Percentiles rank a stretch among this genome's conserved stretches.
Conservation (phyloP, 2,329 filamentous ascomycete genomes). For the Colletotrichum sp. region DNA sequence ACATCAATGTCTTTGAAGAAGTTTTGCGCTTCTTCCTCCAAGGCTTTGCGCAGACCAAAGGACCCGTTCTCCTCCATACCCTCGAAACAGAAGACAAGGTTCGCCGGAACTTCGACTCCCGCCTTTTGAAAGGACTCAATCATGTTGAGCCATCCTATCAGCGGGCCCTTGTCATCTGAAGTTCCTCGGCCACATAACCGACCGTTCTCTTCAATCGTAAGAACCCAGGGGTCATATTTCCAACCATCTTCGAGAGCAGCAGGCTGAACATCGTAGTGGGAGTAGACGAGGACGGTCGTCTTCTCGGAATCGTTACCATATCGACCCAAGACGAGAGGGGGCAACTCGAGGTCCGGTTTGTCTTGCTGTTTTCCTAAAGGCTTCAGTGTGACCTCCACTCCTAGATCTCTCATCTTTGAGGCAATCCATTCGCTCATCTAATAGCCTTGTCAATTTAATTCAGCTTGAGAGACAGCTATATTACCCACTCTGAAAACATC, state of each 20-base stretch:
- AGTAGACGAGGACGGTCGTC: slow-evolving; percentile 94
- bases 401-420: slow-evolving; percentile 81
- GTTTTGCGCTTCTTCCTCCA: slow-evolving; percentile 86
- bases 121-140: slow-evolving; percentile 98
- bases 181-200: slow-evolving; percentile 95
- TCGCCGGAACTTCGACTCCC: slow-evolving; percentile 91
- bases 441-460: background rate
- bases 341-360: slow-evolving; percentile 84
- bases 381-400: slow-evolving; percentile 85
- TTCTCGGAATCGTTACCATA: slow-evolving; percentile 93
- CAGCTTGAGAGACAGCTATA: background rate
- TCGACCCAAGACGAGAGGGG: slow-evolving; percentile 87
- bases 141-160: slow-evolving; percentile 96
- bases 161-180: slow-evolving; percentile 97
- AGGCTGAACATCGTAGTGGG: slow-evolving; percentile 98
- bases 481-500: slow-evolving; percentile 76
- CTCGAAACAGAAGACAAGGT: slow-evolving; percentile 98
- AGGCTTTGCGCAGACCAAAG: slow-evolving; percentile 93
- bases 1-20: slow-evolving; percentile 96
- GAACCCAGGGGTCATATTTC: slow-evolving; percentile 91
- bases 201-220: slow-evolving; percentile 86
- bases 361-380: slow-evolving; percentile 87
- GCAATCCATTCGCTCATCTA: slow-evolving; percentile 93
- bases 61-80: slow-evolving; percentile 99
- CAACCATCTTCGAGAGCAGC: slow-evolving; percentile 93